Base-by-base conservation (phyloP, 345 rosid genomes). In the Syzygium jambos region DNA sequence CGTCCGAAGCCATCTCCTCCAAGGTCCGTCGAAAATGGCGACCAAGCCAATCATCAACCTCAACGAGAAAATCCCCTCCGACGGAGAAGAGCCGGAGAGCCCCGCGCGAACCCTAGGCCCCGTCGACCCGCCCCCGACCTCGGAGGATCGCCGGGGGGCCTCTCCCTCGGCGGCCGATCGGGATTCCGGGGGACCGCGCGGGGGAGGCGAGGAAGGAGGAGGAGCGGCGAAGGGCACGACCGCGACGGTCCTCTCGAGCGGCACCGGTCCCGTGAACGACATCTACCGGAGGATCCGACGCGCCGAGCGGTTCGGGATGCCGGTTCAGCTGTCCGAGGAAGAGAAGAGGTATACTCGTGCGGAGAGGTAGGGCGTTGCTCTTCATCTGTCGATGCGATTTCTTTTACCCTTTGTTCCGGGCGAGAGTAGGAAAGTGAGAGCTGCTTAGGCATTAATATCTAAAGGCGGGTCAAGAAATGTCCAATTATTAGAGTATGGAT, bases 331-430 rank as follows among this genome's bases (percentile, higher is more conserved):
- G 55, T 95, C 98, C 0, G 99, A 97, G 92, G 90, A 93, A 85
- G 99, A 97, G 94, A 97, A 97, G 87, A 98, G 98, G 34, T 93
- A 93, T 92, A 93, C 97, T 88, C 95, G 99, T 10, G 98, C 99
- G 53, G 98, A 94, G 90, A 96, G 98, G 98, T 96, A 88, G 85
- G 49, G 82, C 27, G 49, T 73, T 19, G 82, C 82, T 34, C 82
- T 73, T 73, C 82, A 0, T 73, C 0, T 1, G 49, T 21, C 49
- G 82, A 2, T 0, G 49, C 82, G 3, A 0, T 21, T 46, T 55
- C 49, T 5, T 4, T 15, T 84, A 78, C 29, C 84, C 85, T 1
- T 46, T 27, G 57, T 85, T 85, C 3, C 13, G 80, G 49, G 80
- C 38, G 80, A 38, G 80, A 17, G 21, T 73, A 10, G 49, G 82